Percentiles rank a stretch among this genome's conserved stretches.
phyloP scores from a whole-genome alignment of 2,329 filamentous ascomycete species.

The Xylaria arbuscula region DNA sequence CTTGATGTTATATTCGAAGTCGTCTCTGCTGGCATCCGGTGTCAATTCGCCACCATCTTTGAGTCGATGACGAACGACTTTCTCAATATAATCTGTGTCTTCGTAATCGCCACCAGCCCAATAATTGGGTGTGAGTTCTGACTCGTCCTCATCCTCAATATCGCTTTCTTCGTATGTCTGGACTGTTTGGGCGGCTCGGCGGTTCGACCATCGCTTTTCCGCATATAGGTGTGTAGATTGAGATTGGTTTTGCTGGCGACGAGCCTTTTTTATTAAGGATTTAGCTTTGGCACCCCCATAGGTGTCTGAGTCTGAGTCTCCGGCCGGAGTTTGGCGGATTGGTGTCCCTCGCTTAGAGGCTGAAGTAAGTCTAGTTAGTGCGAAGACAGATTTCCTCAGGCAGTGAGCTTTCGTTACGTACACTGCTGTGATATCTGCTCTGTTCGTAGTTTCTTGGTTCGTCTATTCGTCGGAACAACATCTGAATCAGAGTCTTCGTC shows the following conservation, averaged over 20 bases:
- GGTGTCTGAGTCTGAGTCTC: slow-evolving; percentile 77
- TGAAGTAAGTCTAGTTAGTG: slow-evolving; percentile 48
- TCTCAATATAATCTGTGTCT: slow-evolving; percentile 86
- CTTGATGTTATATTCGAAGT: slow-evolving; percentile 94
- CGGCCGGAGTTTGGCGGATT: slow-evolving; percentile 62
- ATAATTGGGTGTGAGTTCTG: slow-evolving; percentile 75
- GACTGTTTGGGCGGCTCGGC: slow-evolving; percentile 78
- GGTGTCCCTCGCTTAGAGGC: slow-evolving; percentile 72
- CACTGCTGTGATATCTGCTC: slow-evolving; percentile 70
- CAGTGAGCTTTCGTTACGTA: slow-evolving; percentile 54
- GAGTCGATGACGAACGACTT: slow-evolving; percentile 86
- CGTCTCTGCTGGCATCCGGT: slow-evolving; percentile 70
- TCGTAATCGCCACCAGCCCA: slow-evolving; percentile 76
- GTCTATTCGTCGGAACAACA: slow-evolving; percentile 65
- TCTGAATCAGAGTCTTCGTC: slow-evolving; percentile 80
- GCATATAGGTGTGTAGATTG: slow-evolving; percentile 73
- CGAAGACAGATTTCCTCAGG: slow-evolving; percentile 20
- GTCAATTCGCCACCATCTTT: slow-evolving; percentile 73
- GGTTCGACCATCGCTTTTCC: slow-evolving; percentile 91
- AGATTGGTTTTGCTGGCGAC: slow-evolving; percentile 72
- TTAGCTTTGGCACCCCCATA: slow-evolving; percentile 82
- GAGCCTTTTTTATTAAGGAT: slow-evolving; percentile 79
- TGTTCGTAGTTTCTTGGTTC: slow-evolving; percentile 76
- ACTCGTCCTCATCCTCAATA: slow-evolving; percentile 72
- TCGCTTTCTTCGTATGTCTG: slow-evolving; percentile 75